phyloP scores from a whole-genome alignment of 2,329 filamentous ascomycete species.

The Trichoderma brevicompactum region DNA sequence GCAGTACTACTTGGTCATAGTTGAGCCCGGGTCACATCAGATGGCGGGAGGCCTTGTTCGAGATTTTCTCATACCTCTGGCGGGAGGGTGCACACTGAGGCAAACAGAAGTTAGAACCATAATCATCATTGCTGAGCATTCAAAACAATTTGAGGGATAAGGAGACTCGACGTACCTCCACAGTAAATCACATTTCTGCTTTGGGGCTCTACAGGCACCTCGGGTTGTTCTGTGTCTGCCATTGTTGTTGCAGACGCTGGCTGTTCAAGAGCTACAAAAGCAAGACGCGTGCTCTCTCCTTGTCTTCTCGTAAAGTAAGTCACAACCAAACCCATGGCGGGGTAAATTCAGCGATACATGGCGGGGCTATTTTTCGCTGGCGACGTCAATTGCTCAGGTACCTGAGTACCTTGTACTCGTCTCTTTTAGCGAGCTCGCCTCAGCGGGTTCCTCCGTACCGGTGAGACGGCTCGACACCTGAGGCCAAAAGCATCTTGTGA shows the following conservation, averaged over 20 bases:
- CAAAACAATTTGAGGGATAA: neutral
- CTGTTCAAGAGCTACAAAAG: constrained; percentile 33
- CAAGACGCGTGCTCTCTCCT: constrained; percentile 38
- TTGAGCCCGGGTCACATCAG: constrained; percentile 31
- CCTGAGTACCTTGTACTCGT: neutral
- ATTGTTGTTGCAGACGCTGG: constrained; percentile 45
- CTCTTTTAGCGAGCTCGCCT: neutral
- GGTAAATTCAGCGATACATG: constrained; percentile 38
- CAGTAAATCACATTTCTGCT: constrained; percentile 60
- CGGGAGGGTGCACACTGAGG: constrained; percentile 65
- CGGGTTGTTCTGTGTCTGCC: constrained; percentile 58
- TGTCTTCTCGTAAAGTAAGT: constrained; percentile 16
- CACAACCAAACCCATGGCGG: constrained; percentile 39
- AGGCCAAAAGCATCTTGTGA: constrained; percentile 2
- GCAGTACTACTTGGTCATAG: constrained; percentile 74
- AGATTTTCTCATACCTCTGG: constrained; percentile 58
- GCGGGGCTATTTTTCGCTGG: constrained; percentile 25
- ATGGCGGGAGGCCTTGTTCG: neutral
- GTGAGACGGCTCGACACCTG: constrained; percentile 5
- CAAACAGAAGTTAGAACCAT: constrained; percentile 9
- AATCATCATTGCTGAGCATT: neutral
- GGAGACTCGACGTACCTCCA: constrained; percentile 53
- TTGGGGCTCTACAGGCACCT: constrained; percentile 53
- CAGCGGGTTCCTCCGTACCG: neutral
- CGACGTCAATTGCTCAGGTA: constrained; percentile 20